phyloP scores from a whole-genome alignment of 768 basidiomycete species.

The Auricularia sp. region DNA sequence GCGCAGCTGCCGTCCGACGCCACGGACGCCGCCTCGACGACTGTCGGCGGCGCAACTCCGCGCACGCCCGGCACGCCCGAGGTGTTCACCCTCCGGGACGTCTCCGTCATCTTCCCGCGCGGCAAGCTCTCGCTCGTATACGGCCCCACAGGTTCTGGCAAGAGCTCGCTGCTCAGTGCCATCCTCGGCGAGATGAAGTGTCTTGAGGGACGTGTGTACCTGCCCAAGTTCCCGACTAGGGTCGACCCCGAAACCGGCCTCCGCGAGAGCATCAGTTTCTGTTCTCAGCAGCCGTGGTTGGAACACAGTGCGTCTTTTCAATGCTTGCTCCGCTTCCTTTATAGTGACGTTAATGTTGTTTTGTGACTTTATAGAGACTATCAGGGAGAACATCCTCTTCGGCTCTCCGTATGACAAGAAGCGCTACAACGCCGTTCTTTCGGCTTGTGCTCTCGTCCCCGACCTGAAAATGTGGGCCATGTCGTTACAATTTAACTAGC shows the following conservation, averaged over 20 bases:
- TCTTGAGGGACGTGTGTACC: slow-evolving; percentile 15
- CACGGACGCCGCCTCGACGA: slow-evolving; percentile 5
- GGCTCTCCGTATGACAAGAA: slow-evolving; percentile 38
- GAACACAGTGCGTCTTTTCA: slow-evolving; percentile 31
- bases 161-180: slow-evolving; percentile 26
- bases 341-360: slow-evolving; percentile 28
- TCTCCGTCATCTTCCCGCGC: slow-evolving; percentile 48
- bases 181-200: slow-evolving; percentile 20
- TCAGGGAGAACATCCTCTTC: slow-evolving; percentile 74
- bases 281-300: slow-evolving; percentile 66
- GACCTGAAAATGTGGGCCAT: slow-evolving; percentile 48
- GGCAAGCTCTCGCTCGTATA: slow-evolving; percentile 50
- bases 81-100: slow-evolving; percentile 44
- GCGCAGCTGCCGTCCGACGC: background rate
- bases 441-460: slow-evolving; percentile 60
- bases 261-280: slow-evolving; percentile 50
- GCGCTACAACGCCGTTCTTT: slow-evolving; percentile 57
- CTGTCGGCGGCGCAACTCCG: slow-evolving; percentile 24
- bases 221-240: slow-evolving; percentile 24
- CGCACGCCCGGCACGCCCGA: background rate
- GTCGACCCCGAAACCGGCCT: slow-evolving; percentile 24
- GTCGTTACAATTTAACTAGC: slow-evolving; percentile 68
- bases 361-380: slow-evolving; percentile 46
- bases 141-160: slow-evolving; percentile 60
- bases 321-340: background rate